phyloP scores from a whole-genome alignment of 768 basidiomycete genomes.

The Boletus patriciae region DNA sequence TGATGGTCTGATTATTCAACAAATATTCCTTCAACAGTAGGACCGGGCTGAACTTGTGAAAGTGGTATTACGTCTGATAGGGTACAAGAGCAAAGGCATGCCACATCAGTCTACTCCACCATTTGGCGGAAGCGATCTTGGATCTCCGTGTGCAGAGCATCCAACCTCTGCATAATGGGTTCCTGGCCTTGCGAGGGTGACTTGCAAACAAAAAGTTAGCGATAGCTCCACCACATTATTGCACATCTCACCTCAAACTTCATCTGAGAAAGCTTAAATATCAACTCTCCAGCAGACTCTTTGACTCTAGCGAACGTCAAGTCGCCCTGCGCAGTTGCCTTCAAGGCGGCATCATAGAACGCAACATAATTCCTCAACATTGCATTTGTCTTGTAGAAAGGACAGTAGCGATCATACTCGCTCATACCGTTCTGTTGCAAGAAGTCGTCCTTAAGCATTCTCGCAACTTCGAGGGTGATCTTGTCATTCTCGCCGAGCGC shows the following conservation, averaged over 20 bases:
- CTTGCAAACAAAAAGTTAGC: constrained; percentile 40
- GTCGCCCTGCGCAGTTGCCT: constrained; percentile 80
- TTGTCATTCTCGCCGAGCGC: constrained; percentile 97
- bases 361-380: constrained; percentile 95
- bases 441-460: constrained; percentile 97
- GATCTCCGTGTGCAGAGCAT: constrained; percentile 80
- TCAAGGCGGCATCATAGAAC: constrained; percentile 89
- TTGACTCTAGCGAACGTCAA: constrained; percentile 85
- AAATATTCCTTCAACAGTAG: not conserved
- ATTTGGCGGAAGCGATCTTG: constrained; percentile 90
- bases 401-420: constrained; percentile 95
- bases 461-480: constrained; percentile 95
- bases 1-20: not conserved
- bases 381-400: constrained; percentile 97
- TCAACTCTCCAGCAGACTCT: constrained; percentile 80
- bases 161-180: constrained; percentile 76
- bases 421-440: constrained; percentile 99
- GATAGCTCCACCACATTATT: not conserved
- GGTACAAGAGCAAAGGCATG: constrained; percentile 16
- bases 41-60: not conserved
- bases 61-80: constrained; percentile 23
- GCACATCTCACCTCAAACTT: constrained; percentile 82
- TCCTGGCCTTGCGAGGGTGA: constrained; percentile 92
- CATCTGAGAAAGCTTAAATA: constrained; percentile 99
- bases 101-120: constrained; percentile 55